Evolutionary conservation across 2,329 filamentous ascomycete genomes (phyloP).

Genomic region (Purpureocillium takamizusanense): DNA sequence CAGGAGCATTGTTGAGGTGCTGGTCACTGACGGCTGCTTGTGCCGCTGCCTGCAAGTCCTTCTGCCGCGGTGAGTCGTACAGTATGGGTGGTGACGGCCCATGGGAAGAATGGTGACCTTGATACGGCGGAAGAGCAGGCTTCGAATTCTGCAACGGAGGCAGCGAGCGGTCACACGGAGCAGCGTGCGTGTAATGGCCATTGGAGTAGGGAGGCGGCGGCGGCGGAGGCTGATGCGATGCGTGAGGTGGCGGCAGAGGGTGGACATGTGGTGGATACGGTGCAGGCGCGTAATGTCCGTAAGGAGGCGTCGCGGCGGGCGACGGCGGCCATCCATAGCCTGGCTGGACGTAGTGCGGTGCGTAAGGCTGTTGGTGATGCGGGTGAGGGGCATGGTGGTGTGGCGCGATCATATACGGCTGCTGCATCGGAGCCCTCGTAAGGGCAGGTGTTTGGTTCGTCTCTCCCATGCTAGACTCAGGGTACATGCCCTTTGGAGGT

Average conservation of each 20-base stretch:
- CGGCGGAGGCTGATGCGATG: constrained; percentile 17
- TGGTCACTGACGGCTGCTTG: constrained; percentile 32
- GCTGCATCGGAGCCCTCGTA: constrained; percentile 62
- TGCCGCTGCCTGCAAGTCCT: constrained; percentile 34
- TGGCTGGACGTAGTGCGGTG: constrained; percentile 31
- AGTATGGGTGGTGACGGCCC: constrained; percentile 23
- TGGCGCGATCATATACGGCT: constrained; percentile 26
- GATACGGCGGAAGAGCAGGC: constrained; percentile 19
- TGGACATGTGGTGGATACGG: constrained; percentile 23
- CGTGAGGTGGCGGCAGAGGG: constrained; percentile 18
- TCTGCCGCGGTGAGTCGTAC: constrained; percentile 33
- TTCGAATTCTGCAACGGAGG: constrained; percentile 25
- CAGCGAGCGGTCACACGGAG: constrained; percentile 24
- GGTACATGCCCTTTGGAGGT: constrained; percentile 91
- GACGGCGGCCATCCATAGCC: constrained; percentile 48
- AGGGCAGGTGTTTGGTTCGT: constrained; percentile 71
- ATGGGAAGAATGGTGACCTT: constrained; percentile 21
- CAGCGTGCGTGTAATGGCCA: constrained; percentile 13
- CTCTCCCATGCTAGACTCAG: constrained; percentile 88
- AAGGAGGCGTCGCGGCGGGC: constrained; percentile 45
- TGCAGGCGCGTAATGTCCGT: constrained; percentile 32
- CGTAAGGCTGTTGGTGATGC: constrained; percentile 21
- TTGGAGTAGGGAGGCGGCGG: constrained; percentile 17
- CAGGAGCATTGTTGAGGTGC: constrained; percentile 20
- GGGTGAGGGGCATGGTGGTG: constrained; percentile 21